Evolutionary conservation across 176 grass and related monocot genomes (phyloP), one percentile per base, ranked within the genome.

Genomic region (Bolboschoenus planiculmis): DNA sequence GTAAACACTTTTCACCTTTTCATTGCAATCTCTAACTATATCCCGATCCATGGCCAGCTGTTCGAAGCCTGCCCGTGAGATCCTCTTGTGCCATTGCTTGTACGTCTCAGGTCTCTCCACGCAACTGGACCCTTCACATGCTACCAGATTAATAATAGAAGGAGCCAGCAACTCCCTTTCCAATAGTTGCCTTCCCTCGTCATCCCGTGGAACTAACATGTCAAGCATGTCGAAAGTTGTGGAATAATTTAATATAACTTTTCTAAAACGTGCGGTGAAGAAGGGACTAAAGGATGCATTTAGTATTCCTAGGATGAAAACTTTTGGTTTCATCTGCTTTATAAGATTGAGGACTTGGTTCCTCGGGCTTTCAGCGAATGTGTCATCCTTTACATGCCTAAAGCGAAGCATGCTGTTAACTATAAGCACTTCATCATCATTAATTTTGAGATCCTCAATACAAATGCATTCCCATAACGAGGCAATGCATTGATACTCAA

Each of bases 191-290:
- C 81, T 88, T 58, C 20, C 23, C 18, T 90, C 59, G 36, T 90
- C 51, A 31, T 87, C 48, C 27, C 83, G 67, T 5, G 83, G 83
- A 78, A 73, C 78, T 55, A 78, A 87, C 5, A 78, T 29, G 40
- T 91, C 89, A 15, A 87, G 51, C 89, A 91, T 79, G 85, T 90
- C 89, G 47, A 90, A 90, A 40, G 79, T 9, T 7, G 73, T 35
- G 40, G 83, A 88, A 67, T 85, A 86, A 82, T 84, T 61, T 44
- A 63, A 86, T 33, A 91, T 10, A 10, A 54, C 89, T 58, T 88
- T 83, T 27, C 40, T 83, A 65, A 91, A 88, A 27, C 89, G 83
- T 29, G 80, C 58, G 2, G 56, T 33, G 31, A 91, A 88, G 62
- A 91, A 88, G 26, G 86, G 83, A 39, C 86, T 67, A 15, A 64